Conservation (phyloP, 768 basidiomycete species). For the Daedaleopsis sinensis region DNA sequence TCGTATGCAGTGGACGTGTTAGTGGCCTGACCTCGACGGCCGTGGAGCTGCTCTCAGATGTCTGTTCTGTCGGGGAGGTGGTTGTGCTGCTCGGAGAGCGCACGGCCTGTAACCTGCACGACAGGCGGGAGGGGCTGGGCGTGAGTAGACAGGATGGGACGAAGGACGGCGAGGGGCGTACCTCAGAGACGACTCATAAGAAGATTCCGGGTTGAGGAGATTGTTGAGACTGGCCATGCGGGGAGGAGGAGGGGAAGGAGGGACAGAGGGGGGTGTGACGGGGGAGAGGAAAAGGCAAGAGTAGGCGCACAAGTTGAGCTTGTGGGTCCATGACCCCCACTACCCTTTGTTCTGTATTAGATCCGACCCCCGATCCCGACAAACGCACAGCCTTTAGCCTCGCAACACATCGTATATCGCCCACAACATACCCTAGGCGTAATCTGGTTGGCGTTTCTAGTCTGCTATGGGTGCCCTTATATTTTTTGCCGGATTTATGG, state of each 20-base stretch:
- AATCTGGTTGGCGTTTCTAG: conserved; percentile 3
- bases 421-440: conserved; percentile 7
- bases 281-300: conserved; percentile 29
- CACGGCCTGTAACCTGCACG: conserved; percentile 16
- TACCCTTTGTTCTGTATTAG: conserved; percentile 27
- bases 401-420: not conserved
- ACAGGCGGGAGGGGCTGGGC: not conserved
- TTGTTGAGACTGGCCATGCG: conserved; percentile 32
- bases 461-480: conserved; percentile 3
- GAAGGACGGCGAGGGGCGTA: conserved; percentile 10
- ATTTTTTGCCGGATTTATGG: conserved; percentile 12
- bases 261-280: conserved; percentile 17
- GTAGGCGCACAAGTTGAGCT: conserved; percentile 28
- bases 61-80: conserved; percentile 21
- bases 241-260: conserved; percentile 19
- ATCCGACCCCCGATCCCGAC: conserved; percentile 26
- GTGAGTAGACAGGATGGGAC: conserved; percentile 10
- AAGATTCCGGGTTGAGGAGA: conserved; percentile 33
- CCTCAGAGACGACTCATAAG: conserved; percentile 27
- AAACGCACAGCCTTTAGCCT: conserved; percentile 22
- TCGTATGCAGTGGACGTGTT: conserved; percentile 20
- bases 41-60: not conserved
- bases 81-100: conserved; percentile 24
- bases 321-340: conserved; percentile 30
- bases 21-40: conserved; percentile 9